Conservation (phyloP, 257 asterid species). For the Verbena officinalis region DNA sequence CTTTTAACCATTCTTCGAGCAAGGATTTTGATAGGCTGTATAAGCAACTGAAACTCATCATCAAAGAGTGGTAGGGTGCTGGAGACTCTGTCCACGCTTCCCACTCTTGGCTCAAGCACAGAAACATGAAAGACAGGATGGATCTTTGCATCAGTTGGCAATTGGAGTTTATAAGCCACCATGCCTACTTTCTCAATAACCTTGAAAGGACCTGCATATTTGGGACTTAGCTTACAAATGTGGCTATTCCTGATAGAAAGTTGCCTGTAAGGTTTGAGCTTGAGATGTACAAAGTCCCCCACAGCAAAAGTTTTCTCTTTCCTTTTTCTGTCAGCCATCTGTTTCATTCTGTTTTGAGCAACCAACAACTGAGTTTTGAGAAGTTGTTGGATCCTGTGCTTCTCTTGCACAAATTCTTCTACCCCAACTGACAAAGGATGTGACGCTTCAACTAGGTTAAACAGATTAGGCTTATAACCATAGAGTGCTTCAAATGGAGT, state of each 20-base stretch:
- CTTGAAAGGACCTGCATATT: background rate
- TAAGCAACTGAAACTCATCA: too few relatives aligned
- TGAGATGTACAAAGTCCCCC: slow-evolving; percentile 16
- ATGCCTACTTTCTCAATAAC: background rate
- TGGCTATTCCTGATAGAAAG: background rate
- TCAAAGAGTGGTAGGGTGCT: background rate
- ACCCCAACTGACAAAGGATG: too few relatives aligned
- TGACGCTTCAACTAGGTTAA: background rate
- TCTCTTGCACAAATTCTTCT: too few relatives aligned
- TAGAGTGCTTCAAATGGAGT: slow-evolving; percentile 24
- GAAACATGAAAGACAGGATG: slow-evolving; percentile 25
- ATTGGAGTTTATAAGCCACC: too few relatives aligned
- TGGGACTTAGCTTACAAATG: background rate
- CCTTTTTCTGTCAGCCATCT: background rate
- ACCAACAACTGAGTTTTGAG: background rate
- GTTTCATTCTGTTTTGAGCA: slow-evolving; percentile 1
- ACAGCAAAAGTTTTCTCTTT: background rate
- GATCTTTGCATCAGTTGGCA: too few relatives aligned
- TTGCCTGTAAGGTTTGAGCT: background rate
- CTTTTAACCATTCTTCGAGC: too few relatives aligned
- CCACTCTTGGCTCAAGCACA: background rate
- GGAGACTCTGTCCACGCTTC: fast-evolving
- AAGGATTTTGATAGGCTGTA: too few relatives aligned
- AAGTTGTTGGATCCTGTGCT: too few relatives aligned
- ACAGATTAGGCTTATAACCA: background rate